Evolutionary conservation across 305 asterid genomes (phyloP).

Genomic region (Plantago rigida): DNA sequence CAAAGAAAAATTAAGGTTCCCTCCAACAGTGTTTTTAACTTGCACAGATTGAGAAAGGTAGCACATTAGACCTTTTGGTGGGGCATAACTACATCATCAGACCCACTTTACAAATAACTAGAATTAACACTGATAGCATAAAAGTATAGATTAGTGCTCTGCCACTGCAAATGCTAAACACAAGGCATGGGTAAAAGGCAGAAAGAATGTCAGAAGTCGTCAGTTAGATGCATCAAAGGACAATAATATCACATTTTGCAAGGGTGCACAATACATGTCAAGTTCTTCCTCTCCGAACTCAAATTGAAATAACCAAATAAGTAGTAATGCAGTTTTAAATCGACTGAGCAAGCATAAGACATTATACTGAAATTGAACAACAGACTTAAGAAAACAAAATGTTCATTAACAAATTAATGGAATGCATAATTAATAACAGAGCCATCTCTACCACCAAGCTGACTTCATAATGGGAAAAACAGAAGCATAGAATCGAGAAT

Average conservation of each 20-base stretch:
- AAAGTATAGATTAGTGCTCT: too few species aligned
- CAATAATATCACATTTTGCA: too few species aligned
- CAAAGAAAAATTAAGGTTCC: conserved; percentile 1
- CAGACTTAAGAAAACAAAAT: background rate
- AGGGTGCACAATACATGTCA: too few species aligned
- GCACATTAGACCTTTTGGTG: background rate
- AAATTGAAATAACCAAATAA: too few species aligned
- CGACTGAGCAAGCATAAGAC: too few species aligned
- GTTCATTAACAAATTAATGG: background rate
- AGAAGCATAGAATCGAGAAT: background rate
- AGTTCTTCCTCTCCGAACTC: too few species aligned
- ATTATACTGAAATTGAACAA: too few species aligned
- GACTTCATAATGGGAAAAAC: background rate
- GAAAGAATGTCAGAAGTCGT: background rate
- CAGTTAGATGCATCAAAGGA: background rate
- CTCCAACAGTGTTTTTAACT: background rate
- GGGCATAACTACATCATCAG: background rate
- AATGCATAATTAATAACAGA: background rate
- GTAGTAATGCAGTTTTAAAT: too few species aligned
- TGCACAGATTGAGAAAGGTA: background rate
- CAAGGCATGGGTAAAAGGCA: background rate
- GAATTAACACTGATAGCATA: too few species aligned
- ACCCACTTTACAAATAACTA: too few species aligned
- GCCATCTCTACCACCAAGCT: background rate
- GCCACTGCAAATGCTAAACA: background rate